Evolutionary conservation across 177 flowering plant genomes (phyloP), one percentile per base, ranked within the genome.

Genomic region (Telopea speciosissima): DNA sequence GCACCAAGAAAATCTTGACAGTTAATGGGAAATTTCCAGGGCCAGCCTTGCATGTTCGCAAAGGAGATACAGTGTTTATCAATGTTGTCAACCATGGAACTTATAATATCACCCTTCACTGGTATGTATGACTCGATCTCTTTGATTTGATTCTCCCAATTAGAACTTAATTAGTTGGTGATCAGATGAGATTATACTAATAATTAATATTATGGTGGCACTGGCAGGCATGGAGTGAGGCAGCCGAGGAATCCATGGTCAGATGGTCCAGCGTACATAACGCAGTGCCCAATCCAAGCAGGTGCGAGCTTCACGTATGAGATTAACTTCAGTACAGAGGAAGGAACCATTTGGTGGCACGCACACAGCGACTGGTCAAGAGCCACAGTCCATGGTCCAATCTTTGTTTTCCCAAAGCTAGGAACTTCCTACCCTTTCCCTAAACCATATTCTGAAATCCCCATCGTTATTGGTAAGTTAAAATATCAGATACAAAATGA

Each of bases 391-490:
- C 61, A 67, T 67, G 70, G 70, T 6, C 60, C 70, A 17, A 67
- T 67, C 21, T 13, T 67, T 16, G 22, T 45, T 24, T 67, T 0
- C 36, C 28, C 54, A 1, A 49, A 49, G 19, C 19, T 12, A 0
- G 54, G 54, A 12, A 49, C 19, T 2, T n/a, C 42, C 2, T 82
- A 74, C 54, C 89, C 89, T 1, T 84, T 79, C 49, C 66, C 76
- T 9, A 66, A 60, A 22, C 88, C 88, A 42, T 1, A 76, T 63
- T 36, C n/a, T 1, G 81, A 85, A 59, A 21, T 68, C 5, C 52
- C 80, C 1, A 66, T 85, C 58, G 56, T 83, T 1, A 26, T 85
- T 8, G 88, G 88, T 85, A 80, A 21, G 65, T 17, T n/a, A n/a
- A n/a, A n/a, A n/a, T n/a, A n/a, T n/a, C n/a, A n/a, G n/a, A n/a